Base-by-base conservation (phyloP, 495 filamentous ascomycete genomes). In the Podospora pseudoanserina region DNA sequence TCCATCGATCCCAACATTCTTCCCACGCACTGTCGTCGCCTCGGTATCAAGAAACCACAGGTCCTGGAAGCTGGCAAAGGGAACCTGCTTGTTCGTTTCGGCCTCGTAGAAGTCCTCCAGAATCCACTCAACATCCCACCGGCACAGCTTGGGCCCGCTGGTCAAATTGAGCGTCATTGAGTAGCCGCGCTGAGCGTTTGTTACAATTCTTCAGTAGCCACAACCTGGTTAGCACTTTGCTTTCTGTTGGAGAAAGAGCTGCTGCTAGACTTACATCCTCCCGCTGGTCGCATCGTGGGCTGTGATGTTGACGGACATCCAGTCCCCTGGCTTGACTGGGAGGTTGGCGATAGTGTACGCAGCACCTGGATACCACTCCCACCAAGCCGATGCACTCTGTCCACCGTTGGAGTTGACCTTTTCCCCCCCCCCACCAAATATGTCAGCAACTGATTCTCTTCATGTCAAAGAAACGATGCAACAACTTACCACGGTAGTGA, bases 291-390 rank as follows among this genome's bases (percentile, higher is more conserved):
- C 74, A 30, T 79, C 81, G 23, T 67, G 74, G 1, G 84, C 74
- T 27, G 79, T 75, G 44, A 90, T 81, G 27, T 78, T 83, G 18
- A 86, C 81, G 18, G 79, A 80, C 65, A 89, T 83, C 63, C 80
- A 78, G 65, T 90, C 83, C 9, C 87, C 87, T 1, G 83, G 82
- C n/a, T 78, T 78, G 55, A 88, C 73, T 7, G 73, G 64, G 55
- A 89, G 70, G 67, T 78, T 76, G 27, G 67, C 68, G 70, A 89
- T 87, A 67, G 82, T 78, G 58, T 80, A 79, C 18, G 83, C 80
- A 34, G 80, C 79, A 60, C 85, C 79, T 5, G 88, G 87, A 68
- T 81, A 88, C 87, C 87, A 90, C 69, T 89, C 85, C 75, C 85
- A 88, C 88, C 88, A 90, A n/a, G 85, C 80, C 30, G 62, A 74